Conservation (phyloP, 2,329 filamentous ascomycete species). For the Lasiodiplodia sp. region DNA sequence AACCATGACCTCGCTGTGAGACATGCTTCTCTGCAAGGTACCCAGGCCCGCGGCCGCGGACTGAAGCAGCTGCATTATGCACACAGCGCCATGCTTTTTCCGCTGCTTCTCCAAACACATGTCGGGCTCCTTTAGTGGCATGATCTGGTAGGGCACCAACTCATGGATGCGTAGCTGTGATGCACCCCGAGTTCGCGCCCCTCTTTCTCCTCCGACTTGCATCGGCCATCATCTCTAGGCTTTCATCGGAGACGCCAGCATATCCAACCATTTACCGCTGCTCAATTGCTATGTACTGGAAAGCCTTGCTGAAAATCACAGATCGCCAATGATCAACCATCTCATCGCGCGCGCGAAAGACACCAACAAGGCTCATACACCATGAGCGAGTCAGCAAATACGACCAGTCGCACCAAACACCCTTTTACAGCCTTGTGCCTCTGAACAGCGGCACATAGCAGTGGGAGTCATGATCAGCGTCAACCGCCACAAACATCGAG, state of each 20-base stretch:
- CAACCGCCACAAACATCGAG: not conserved
- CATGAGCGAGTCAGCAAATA: not conserved
- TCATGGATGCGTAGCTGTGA: not conserved
- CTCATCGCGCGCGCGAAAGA: not conserved
- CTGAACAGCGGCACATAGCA: not conserved
- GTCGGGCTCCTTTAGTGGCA: conserved; percentile 11
- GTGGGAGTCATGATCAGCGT: not conserved
- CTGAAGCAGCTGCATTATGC: not conserved
- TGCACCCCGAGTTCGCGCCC: not conserved
- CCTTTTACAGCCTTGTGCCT: too few relatives aligned
- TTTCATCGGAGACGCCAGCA: not conserved
- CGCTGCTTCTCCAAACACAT: not conserved
- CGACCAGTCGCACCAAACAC: not conserved
- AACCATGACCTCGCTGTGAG: not conserved
- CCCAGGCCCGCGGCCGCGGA: conserved; percentile 13
- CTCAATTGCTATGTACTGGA: not conserved
- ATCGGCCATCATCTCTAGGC: not conserved
- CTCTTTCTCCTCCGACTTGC: not conserved
- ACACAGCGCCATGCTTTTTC: not conserved
- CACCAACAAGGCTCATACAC: not conserved
- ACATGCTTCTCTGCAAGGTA: conserved; percentile 8
- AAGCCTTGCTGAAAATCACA: not conserved
- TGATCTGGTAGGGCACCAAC: not conserved
- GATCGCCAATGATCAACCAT: not conserved
- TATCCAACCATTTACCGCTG: not conserved